Base-by-base conservation (phyloP, 495 filamentous ascomycete genomes). In the Clohesyomyces aquaticus region DNA sequence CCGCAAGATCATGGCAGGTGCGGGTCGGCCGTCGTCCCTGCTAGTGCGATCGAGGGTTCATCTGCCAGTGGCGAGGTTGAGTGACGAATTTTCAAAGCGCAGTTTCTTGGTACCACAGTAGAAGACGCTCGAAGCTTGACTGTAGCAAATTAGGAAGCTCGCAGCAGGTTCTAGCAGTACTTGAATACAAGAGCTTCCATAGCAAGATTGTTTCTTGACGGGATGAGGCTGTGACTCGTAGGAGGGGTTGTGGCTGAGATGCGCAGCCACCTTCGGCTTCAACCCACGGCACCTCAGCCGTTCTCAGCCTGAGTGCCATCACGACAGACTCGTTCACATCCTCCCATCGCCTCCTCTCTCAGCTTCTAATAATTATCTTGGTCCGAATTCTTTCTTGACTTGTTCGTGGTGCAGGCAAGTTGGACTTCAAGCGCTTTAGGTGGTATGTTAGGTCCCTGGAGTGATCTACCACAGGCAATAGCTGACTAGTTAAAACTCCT, bases 301-400 rank as follows among this genome's bases (percentile, higher is more conserved):
- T 53, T 53, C 50, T 53, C 50, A 53, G 50, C 50, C 50, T 53
- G 50, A 35, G 50, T 28, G 22, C 25, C 25, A 29, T 22, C 50
- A 53, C 10, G 4, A 28, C 50, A 29, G 26, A 53, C 50, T 53
- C 23, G 10, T 32, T 35, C 50, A 53, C 19, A 26, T 42, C 29
- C 35, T 56, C 53, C 53, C 53, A 22, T 9, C 6, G 21, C 14
- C 53, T 56, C 21, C 4, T 56, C 28, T 45, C 53, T 56, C 32
- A 56, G 23, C 53, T 56, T 42, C 53, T 56, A 10, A 56, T 56
- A 35, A 23, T 35, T 22, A 3, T 55, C 48, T 52, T 52, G 27
- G 19, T 27, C 48, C 18, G 22, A 52, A 9, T 53, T 53, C 50
- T 53, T 53, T 53, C 50, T 28, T 16, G 50, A 53, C 50, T 53